phyloP scores from a whole-genome alignment of 116 monocot species.

The Dioscorea cayenensis region DNA sequence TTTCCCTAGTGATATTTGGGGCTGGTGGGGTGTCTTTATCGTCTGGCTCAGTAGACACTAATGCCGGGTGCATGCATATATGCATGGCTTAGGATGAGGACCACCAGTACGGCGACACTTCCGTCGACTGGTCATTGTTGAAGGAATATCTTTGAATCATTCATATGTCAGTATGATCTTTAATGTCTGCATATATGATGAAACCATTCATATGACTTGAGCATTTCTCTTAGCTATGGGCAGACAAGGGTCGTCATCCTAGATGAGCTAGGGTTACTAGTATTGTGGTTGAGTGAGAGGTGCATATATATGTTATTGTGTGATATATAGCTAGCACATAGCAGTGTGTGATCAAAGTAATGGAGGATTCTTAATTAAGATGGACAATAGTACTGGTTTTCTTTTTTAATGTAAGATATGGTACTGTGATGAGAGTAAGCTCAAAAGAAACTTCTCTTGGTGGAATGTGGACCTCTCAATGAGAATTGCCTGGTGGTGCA shows the following conservation, averaged over 20 bases:
- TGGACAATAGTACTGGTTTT: neutral
- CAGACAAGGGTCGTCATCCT: conserved; percentile 1
- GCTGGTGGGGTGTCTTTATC: conserved; percentile 1
- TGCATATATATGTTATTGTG: no score
- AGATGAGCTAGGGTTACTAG: neutral
- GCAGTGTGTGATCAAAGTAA: no score
- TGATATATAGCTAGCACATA: no score
- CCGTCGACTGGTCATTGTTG: neutral
- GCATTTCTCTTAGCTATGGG: neutral
- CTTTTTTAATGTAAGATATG: neutral
- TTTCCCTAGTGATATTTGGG: neutral
- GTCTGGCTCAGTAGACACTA: neutral
- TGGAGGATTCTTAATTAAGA: no score
- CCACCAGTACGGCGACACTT: neutral
- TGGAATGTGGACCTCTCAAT: neutral
- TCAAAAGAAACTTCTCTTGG: neutral
- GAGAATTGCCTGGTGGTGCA: neutral
- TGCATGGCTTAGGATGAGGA: neutral
- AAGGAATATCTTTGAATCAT: neutral
- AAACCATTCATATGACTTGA: neutral
- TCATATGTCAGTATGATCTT: neutral
- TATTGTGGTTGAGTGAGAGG: no score
- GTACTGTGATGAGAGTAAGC: neutral
- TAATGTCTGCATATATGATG: no score
- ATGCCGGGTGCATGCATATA: neutral